Base-by-base conservation (phyloP, 2,329 filamentous ascomycete species). In the Madurella fahalii region DNA sequence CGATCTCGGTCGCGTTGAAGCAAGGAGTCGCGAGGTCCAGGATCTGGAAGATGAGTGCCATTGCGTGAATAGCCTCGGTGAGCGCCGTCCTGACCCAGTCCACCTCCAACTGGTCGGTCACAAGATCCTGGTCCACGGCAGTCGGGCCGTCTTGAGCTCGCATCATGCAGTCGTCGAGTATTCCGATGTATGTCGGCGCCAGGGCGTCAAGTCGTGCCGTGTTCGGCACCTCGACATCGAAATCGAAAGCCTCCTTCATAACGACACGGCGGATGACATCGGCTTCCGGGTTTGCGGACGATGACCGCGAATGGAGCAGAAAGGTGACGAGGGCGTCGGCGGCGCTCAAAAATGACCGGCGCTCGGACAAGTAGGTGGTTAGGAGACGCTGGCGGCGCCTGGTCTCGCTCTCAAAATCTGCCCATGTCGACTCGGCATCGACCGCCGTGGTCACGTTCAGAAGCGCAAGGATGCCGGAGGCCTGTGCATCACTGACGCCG, bases 21-120 rank as follows among this genome's bases (percentile, higher is more conserved):
- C 76, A 70, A 16, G 72, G 72, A 39, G 75, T 69, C 48, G 79
- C 77, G 45, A 80, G 72, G 59, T 88, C 85, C 34, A 90, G 71
- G 17, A 88, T 76, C 61, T 90, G 79, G 62, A 92, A 89, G 20
- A 90, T 73, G 15, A 91, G 76, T 47, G 90, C 85, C 69, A 94
- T 76, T 40, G 86, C 79, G 65, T 94, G 87, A 40, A 87, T 76
- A 42, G 87, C 79, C 68, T 95, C 90, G 13, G 84, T 82, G 18
- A 91, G 73, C 25, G 84, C 73, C 5, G 79, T 83, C 52, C 78
- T 77, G 20, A 80, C 71, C 83, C 86, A 93, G 49, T 80, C 75
- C 7, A 78, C 47, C 56, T 81, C 77, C 11, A 81, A 61, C 37
- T 81, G 78, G 20, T 84, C 82, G 1, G 78, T 75, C 39, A 76